phyloP scores from a whole-genome alignment of 1,284 basidiomycete genomes.

The Xerocomus amazonicus region DNA sequence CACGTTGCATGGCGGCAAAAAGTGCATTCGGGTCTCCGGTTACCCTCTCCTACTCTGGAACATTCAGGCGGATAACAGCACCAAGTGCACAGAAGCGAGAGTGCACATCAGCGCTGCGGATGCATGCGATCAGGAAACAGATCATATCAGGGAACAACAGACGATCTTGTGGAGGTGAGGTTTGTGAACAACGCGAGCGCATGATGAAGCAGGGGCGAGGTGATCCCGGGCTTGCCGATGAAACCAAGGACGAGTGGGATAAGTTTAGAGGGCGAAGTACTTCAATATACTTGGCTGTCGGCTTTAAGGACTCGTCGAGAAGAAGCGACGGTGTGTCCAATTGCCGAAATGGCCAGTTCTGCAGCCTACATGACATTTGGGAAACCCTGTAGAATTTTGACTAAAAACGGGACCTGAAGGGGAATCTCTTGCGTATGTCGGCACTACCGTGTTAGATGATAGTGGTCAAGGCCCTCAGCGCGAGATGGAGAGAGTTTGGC shows the following conservation, averaged over 20 bases:
- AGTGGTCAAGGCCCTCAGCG: conserved; percentile 48
- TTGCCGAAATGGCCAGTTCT: conserved; percentile 46
- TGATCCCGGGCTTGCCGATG: conserved; percentile 41
- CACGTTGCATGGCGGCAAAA: conserved; percentile 35
- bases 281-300: conserved; percentile 34
- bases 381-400: conserved; percentile 43
- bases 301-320: conserved; percentile 37
- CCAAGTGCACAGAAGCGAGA: conserved; percentile 45
- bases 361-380: conserved; percentile 47
- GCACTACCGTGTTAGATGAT: conserved; percentile 58
- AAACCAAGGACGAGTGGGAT: conserved; percentile 42
- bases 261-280: conserved; percentile 43
- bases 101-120: conserved; percentile 51
- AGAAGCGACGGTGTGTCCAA: conserved; percentile 47
- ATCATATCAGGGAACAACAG: conserved; percentile 40
- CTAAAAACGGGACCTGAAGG: conserved; percentile 35
- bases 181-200: conserved; percentile 43
- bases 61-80: conserved; percentile 47
- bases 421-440: conserved; percentile 48
- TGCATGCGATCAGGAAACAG: conserved; percentile 49
- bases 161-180: conserved; percentile 41
- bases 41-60: conserved; percentile 42
- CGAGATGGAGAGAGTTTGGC: conserved; percentile 44
- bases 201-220: conserved; percentile 46
- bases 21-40: conserved; percentile 42